Conservation (phyloP, 768 basidiomycete species). For the Suillus americanus region DNA sequence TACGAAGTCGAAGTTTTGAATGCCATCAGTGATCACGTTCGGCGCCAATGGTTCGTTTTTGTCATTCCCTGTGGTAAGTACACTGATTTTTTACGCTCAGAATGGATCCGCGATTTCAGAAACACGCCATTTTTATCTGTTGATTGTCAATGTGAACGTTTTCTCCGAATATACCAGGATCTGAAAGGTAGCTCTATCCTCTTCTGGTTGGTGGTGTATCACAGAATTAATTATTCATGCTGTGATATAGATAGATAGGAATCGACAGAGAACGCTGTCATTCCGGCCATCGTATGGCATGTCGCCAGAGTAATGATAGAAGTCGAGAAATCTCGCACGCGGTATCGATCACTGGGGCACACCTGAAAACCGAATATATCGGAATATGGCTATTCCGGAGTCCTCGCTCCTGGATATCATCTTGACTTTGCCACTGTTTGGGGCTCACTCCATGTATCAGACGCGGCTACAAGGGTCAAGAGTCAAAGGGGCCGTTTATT, state of each 20-base stretch:
- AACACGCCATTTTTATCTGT: conserved; percentile 24
- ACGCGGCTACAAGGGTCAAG: conserved; percentile 12
- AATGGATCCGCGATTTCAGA: conserved; percentile 19
- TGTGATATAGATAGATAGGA: background rate
- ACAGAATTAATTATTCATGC: background rate
- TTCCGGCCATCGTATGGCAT: conserved; percentile 21
- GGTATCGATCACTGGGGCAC: conserved; percentile 18
- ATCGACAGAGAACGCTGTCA: conserved; percentile 7
- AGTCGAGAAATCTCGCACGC: conserved; percentile 13
- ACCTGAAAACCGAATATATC: conserved; percentile 8
- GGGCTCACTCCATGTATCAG: conserved; percentile 22
- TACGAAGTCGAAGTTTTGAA: no score
- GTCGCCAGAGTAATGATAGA: conserved; percentile 19
- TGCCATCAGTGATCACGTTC: no score
- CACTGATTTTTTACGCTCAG: conserved; percentile 1
- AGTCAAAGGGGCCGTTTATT: no score
- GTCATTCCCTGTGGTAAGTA: no score
- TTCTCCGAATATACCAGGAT: conserved; percentile 20
- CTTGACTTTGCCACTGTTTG: conserved; percentile 17
- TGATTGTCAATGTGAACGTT: conserved; percentile 14
- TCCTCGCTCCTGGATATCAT: conserved; percentile 15
- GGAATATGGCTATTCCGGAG: conserved; percentile 9
- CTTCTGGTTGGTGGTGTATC: background rate
- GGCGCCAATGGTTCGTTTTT: no score
- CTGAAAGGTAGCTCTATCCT: conserved; percentile 14